Evolutionary conservation across 352 stramenopile genomes (phyloP), one percentile per base, ranked within the genome.

Genomic region (Phytopythium boreale): DNA sequence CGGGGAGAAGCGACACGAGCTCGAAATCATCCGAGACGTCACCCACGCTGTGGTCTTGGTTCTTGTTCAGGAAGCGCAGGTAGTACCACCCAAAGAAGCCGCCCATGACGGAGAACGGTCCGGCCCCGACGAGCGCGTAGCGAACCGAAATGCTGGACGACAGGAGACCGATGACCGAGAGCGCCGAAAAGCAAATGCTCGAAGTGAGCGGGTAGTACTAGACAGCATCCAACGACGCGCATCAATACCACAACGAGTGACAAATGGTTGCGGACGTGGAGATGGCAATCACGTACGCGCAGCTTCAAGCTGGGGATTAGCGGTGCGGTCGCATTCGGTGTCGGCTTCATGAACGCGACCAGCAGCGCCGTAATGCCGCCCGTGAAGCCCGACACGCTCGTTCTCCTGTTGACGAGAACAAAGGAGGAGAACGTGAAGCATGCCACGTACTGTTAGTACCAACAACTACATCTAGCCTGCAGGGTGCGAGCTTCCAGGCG

Each of bases 21-120:
- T 75, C 76, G 55, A 96, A 96, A 36, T 92, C 85, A 10, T 94
- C 84, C 27, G 84, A 92, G 43, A 87, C 68, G 68, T 96, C 78
- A 6, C 87, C 87, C n/a, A 87, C 59, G 8, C 77, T 87, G 27
- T 80, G 71, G 39, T 94, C 87, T 20, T 66, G 60, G 66, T 94
- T 96, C 65, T 88, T 90, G 64, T 86, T 83, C 19, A 94, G 68
- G 63, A 95, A 95, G 29, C 87, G 87, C 27, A 96, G 76, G 66
- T 92, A 94, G 63, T 88, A 93, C 87, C 87, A 96, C 15, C 85
- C 85, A 61, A 93, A 88, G 70, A 76, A 96, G 55, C 83, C 80
- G 26, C 87, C 87, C 20, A 91, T 75, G 15, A 88, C 56, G 29
- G 87, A 88, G 59, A 85, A 93, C 15, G 87, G 87, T 0, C 85